These are phyloP conservation scores for Trichoderma atroviride DNA, from an alignment of 2,329 filamentous ascomycete species.

Conservation along the genomic window DNA sequence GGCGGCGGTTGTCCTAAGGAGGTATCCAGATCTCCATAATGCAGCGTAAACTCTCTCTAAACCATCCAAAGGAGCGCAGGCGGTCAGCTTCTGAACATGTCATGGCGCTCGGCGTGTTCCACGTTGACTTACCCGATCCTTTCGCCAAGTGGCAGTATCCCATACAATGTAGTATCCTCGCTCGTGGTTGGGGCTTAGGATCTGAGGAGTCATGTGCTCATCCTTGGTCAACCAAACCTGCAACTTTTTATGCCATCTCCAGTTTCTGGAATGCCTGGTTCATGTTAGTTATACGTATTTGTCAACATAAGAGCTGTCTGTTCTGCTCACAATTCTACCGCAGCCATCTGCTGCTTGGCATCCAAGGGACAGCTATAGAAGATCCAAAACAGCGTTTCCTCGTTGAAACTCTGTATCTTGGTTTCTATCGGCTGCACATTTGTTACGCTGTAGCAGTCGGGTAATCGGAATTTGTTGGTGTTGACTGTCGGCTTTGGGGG, in stretches of 20 bases:
- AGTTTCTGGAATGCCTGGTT: conserved; percentile 63
- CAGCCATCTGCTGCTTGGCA: conserved; percentile 64
- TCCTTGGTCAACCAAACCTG: conserved; percentile 70
- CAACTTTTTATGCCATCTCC: conserved; percentile 70
- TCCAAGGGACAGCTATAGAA: conserved; percentile 69
- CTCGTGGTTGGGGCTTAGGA: conserved; percentile 61
- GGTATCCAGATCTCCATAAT: conserved; percentile 65
- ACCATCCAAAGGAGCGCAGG: background rate
- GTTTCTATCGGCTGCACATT: conserved; percentile 67
- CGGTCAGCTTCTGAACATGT: background rate
- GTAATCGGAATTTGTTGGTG: conserved; percentile 57
- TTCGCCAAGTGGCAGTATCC: conserved; percentile 64
- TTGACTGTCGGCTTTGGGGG: conserved; percentile 58
- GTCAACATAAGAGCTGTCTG: background rate
- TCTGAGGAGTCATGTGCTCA: conserved; percentile 64
- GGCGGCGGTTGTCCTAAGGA: conserved; percentile 41
- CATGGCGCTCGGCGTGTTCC: background rate
- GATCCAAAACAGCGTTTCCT: conserved; percentile 70
- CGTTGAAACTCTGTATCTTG: conserved; percentile 68
- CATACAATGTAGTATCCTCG: conserved; percentile 69
- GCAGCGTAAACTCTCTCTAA: conserved; percentile 62
- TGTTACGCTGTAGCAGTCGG: conserved; percentile 68
- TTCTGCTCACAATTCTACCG: conserved; percentile 60
- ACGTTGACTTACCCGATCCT: conserved; percentile 58
- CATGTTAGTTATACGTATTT: conserved; percentile 12